Conservation (phyloP, 2,329 filamentous ascomycete species). For the Colletotrichum destructivum region DNA sequence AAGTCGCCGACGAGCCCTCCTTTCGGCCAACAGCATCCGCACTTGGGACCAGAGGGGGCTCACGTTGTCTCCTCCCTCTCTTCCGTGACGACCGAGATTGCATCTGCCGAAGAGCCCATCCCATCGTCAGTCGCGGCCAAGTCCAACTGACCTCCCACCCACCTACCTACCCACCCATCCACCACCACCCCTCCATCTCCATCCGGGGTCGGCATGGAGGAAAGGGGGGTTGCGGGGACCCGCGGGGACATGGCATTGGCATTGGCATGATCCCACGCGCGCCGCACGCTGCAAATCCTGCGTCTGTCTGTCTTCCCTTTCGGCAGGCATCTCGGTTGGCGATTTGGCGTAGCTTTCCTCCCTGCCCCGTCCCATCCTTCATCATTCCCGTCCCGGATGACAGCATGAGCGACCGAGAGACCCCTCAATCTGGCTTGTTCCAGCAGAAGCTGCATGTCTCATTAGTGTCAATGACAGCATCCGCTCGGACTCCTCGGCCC, state of each 20-base stretch:
- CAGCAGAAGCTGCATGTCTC: not conserved
- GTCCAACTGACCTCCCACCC: not conserved
- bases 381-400: constrained; percentile 1
- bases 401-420: not conserved
- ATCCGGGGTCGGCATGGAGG: constrained; percentile 2
- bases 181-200: constrained; percentile 24
- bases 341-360: not conserved
- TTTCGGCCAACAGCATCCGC: constrained; percentile 2
- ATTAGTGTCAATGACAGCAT: not conserved
- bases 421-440: constrained; percentile 2
- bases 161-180: not conserved
- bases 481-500: no score
- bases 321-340: constrained; percentile 22
- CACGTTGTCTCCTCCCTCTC: no score
- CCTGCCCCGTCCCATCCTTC: not conserved
- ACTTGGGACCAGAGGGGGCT: constrained; percentile 11
- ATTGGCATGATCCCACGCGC: constrained; percentile 2
- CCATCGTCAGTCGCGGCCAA: constrained; percentile 8
- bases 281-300: not conserved
- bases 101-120: constrained; percentile 37
- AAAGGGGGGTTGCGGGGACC: no score
- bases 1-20: not conserved
- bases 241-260: not conserved
- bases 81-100: constrained; percentile 1
- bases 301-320: constrained; percentile 4